Conservation (phyloP, 1,139 yeast genomes). For the Meyerozyma smithsonii region DNA sequence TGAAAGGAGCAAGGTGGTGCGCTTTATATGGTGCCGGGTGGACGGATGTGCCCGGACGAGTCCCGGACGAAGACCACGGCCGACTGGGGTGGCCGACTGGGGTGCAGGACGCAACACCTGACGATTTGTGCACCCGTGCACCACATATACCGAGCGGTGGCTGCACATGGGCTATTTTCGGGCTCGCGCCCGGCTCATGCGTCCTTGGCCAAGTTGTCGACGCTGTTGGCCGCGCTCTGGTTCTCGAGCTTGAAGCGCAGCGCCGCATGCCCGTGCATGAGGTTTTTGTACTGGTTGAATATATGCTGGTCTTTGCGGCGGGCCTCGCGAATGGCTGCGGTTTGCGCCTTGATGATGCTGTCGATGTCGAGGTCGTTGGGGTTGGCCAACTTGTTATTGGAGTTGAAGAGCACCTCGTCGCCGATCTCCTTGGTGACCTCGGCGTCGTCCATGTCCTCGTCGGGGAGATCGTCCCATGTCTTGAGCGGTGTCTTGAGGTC, state of each 20-base stretch:
- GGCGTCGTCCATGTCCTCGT: conserved; percentile 35
- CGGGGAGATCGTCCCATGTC: conserved; percentile 57
- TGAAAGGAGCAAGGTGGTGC: conserved; percentile 3
- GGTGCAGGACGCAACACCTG: neutral
- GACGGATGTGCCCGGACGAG: conserved; percentile 1
- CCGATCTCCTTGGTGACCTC: conserved; percentile 38
- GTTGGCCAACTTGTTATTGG: conserved; percentile 28
- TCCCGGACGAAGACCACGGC: neutral
- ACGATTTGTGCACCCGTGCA: neutral
- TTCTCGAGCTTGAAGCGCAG: conserved; percentile 21
- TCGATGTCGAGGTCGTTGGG: conserved; percentile 41
- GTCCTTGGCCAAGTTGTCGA: conserved; percentile 8
- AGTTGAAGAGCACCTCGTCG: conserved; percentile 40
- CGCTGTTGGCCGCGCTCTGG: conserved; percentile 27
- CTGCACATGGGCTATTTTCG: no score
- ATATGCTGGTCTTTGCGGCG: conserved; percentile 35
- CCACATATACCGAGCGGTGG: neutral
- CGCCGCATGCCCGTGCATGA: conserved; percentile 10
- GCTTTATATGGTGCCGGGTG: conserved; percentile 2
- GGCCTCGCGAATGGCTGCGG: conserved; percentile 34
- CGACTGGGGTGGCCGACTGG: neutral
- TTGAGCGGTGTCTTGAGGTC: conserved; percentile 48
- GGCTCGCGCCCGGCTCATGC: neutral
- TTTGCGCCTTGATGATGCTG: conserved; percentile 41
- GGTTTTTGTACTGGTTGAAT: conserved; percentile 27